These are phyloP conservation scores for Gossypium armourianum DNA, from an alignment of 441 rosid genomes.

Conservation along the genomic window DNA sequence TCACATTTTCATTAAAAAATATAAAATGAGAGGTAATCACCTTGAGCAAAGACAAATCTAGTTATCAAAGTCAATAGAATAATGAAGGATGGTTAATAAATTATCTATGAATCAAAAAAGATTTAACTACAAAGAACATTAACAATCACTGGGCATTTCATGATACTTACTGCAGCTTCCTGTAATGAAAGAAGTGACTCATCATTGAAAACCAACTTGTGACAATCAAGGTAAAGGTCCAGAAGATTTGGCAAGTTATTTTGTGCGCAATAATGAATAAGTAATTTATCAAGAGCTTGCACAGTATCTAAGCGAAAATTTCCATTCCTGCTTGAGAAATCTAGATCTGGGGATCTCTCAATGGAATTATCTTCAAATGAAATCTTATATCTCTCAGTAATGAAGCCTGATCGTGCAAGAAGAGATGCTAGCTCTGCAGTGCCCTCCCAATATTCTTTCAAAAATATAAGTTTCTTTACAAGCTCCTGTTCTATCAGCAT, in stretches of 20 bases:
- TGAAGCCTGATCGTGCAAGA: constrained; percentile 72
- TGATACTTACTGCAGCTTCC: constrained; percentile 84
- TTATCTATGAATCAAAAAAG: neutral
- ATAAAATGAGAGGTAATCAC: neutral
- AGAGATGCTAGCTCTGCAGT: constrained; percentile 59
- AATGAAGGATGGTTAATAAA: neutral
- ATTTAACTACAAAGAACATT: constrained; percentile 16
- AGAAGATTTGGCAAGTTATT: constrained; percentile 75
- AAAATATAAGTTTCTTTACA: constrained; percentile 64
- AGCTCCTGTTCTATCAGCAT: constrained; percentile 76
- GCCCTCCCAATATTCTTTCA: constrained; percentile 85
- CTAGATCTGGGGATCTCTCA: constrained; percentile 37
- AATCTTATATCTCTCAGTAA: constrained; percentile 36
- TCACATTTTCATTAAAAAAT: neutral
- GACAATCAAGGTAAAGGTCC: constrained; percentile 83
- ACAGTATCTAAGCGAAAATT: constrained; percentile 28
- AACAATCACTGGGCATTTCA: constrained; percentile 20
- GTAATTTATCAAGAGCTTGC: constrained; percentile 61
- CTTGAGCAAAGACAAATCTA: neutral
- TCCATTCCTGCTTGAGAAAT: constrained; percentile 34
- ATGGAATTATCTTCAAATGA: constrained; percentile 34
- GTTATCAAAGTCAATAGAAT: constrained; percentile 11
- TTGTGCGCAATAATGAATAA: constrained; percentile 56
- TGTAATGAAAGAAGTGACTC: constrained; percentile 44
- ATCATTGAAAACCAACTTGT: constrained; percentile 50